Conservation (phyloP, 441 rosid species). For the Raphanus hybrid region DNA sequence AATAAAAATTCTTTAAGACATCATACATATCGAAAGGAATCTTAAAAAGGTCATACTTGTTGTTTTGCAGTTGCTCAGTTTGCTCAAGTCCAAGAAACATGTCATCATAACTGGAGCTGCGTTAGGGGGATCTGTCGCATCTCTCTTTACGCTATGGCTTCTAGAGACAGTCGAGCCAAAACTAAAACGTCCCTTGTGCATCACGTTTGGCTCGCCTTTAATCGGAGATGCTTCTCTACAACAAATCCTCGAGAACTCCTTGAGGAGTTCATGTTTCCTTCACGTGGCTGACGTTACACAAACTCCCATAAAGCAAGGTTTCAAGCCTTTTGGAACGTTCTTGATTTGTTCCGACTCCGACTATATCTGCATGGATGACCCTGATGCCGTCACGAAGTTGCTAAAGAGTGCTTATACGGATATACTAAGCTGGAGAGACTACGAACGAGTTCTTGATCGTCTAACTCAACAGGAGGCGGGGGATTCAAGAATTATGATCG, state of each 20-base stretch:
- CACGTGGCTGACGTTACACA: slow-evolving; percentile 28
- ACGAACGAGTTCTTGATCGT: not conserved
- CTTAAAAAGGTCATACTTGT: not conserved
- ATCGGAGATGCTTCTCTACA: slow-evolving; percentile 56
- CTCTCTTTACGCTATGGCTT: slow-evolving; percentile 68
- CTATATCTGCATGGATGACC: slow-evolving; percentile 53
- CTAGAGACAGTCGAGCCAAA: slow-evolving; percentile 44
- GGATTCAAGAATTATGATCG: slow-evolving; percentile 1
- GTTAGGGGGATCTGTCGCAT: slow-evolving; percentile 72
- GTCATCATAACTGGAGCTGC: slow-evolving; percentile 61
- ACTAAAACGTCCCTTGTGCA: slow-evolving; percentile 54
- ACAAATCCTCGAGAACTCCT: slow-evolving; percentile 43
- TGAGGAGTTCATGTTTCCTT: slow-evolving; percentile 63
- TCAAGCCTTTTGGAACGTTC: slow-evolving; percentile 67
- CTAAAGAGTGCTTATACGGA: slow-evolving; percentile 9
- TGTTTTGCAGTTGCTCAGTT: slow-evolving; percentile 17
- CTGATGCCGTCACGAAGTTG: slow-evolving; percentile 45
- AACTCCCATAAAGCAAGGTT: slow-evolving; percentile 30
- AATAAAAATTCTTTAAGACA: too few species aligned
- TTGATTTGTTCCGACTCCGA: slow-evolving; percentile 55
- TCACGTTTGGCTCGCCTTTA: slow-evolving; percentile 74
- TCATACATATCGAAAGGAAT: not conserved
- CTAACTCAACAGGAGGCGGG: not conserved
- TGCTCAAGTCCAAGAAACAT: slow-evolving; percentile 16
- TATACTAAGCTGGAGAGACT: slow-evolving; percentile 12